Conservation (phyloP, 1,139 yeast species). For the Petasospora fabianii region DNA sequence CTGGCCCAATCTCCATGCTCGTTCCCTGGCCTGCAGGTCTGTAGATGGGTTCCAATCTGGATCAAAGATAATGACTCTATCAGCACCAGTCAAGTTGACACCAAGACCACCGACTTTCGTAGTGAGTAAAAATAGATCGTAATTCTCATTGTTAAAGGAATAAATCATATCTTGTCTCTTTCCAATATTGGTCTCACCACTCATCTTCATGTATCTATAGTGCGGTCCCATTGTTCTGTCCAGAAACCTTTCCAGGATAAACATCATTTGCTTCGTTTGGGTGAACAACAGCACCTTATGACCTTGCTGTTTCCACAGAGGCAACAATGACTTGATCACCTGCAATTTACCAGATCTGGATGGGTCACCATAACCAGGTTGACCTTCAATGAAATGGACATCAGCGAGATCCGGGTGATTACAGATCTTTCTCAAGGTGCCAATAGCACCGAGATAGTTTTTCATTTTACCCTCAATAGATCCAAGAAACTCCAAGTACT, state of each 20-base stretch:
- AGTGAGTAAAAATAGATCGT: conserved; percentile 72
- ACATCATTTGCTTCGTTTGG: conserved; percentile 93
- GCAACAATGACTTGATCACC: conserved; percentile 72
- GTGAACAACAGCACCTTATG: conserved; percentile 82
- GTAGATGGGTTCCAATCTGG: conserved; percentile 99
- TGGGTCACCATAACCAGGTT: conserved; percentile 59
- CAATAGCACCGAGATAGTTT: conserved; percentile 85
- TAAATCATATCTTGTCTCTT: conserved; percentile 79
- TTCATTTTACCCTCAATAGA: conserved; percentile 78
- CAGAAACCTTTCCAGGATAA: conserved; percentile 72
- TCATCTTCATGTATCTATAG: conserved; percentile 76
- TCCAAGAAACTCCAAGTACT: conserved; percentile 68
- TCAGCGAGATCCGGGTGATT: conserved; percentile 91
- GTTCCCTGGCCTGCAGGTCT: conserved; percentile 91
- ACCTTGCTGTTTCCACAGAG: conserved; percentile 72
- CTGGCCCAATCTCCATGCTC: conserved; percentile 98
- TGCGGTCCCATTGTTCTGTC: conserved; percentile 35
- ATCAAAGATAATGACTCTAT: conserved; percentile 87
- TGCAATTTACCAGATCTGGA: conserved; percentile 85
- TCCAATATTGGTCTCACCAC: conserved; percentile 84
- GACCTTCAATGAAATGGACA: conserved; percentile 42
- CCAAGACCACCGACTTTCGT: conserved; percentile 97
- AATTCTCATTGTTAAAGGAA: conserved; percentile 59
- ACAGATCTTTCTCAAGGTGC: conserved; percentile 83
- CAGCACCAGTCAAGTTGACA: conserved; percentile 91